Percentiles rank a stretch among this genome's conserved stretches.
phyloP scores from a whole-genome alignment of 163 green algal genomes.

The Coccomyxa subellipsoidea region DNA sequence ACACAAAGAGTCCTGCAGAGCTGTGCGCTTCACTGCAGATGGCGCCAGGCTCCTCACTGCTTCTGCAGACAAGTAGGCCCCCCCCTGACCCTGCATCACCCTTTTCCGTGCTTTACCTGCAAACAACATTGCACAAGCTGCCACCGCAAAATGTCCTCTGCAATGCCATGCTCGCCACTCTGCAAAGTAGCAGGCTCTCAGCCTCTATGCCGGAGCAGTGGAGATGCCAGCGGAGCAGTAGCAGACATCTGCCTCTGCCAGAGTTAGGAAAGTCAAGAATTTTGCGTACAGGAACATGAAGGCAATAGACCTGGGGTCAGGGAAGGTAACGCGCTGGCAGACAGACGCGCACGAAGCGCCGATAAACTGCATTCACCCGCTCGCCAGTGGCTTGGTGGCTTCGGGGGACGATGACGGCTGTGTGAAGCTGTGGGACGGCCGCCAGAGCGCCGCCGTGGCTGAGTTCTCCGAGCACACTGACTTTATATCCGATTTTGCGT shows the following conservation, averaged over 20 bases:
- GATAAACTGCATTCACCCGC: conserved; percentile 48
- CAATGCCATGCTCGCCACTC: no score
- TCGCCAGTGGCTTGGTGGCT: conserved; percentile 27
- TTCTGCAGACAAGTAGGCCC: conserved; percentile 30
- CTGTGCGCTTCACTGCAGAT: conserved; percentile 36
- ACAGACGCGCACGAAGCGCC: conserved; percentile 51
- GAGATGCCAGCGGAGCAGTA: no score
- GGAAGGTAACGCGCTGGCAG: conserved; percentile 30
- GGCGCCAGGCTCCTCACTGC: conserved; percentile 31
- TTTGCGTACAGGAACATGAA: conserved; percentile 29
- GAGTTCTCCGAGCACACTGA: conserved; percentile 65
- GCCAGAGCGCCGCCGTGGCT: conserved; percentile 24
- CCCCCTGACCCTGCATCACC: no score
- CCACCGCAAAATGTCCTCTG: no score
- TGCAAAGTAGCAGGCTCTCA: no score
- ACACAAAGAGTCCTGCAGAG: conserved; percentile 47
- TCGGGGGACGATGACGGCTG: conserved; percentile 68
- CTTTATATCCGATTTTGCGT: conserved; percentile 73
- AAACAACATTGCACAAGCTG: no score
- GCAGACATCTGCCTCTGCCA: no score
- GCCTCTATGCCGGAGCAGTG: no score
- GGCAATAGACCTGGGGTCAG: conserved; percentile 42
- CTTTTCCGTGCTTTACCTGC: no score
- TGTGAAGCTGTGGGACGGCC: conserved; percentile 75
- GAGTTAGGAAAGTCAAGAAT: no score